Base-by-base conservation (phyloP, 805 yeast species). In the Kodamaea kaohsiungensis region DNA sequence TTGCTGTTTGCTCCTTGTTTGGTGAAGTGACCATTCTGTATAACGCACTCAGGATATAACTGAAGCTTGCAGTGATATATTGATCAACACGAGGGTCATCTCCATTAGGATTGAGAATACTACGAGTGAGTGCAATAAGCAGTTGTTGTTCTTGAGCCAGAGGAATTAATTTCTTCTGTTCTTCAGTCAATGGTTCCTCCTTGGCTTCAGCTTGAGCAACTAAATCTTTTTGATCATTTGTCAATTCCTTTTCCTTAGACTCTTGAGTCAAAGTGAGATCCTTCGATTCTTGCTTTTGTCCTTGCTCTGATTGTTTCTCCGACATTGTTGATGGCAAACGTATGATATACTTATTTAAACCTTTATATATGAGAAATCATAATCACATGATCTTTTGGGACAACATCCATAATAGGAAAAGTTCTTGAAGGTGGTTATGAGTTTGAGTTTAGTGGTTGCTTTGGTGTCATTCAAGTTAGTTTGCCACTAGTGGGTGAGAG, bases 1-100 rank as follows among this genome's bases (percentile, higher is more conserved):
- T 55, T 3, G 75, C 67, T 1, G 76, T 64, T 13, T 62, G 64
- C 18, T 73, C 72, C 42, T 61, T 69, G 54, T 74, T 72, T n/a
- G 59, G 59, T 3, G 74, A 55, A 2, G 61, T 63, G n/a, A 66
- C 56, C 70, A 73, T 68, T 52, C 68, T 69, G 38, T 61, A 42
- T 46, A 67, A 59, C 16, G 63, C 65, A 1, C 57, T 55, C 53
- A 54, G 61, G 25, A 75, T 59, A 54, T 73, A 72, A 19, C 57
- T 53, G 52, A 68, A 65, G 1, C 72, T 58, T 38, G 57, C 58
- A 40, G 64, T 59, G 48, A 74, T 62, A 52, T 66, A 69, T 43
- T 63, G 61, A 46, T 68, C 66, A 27, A 67, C 54, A 47, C 62
- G 56, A 8, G 70, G 66, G 48, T 68, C 63, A n/a, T 65, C 59